These are phyloP conservation scores for Colletotrichum neosansevieriae DNA, from an alignment of 2,329 filamentous ascomycete genomes.

Conservation along the genomic window DNA sequence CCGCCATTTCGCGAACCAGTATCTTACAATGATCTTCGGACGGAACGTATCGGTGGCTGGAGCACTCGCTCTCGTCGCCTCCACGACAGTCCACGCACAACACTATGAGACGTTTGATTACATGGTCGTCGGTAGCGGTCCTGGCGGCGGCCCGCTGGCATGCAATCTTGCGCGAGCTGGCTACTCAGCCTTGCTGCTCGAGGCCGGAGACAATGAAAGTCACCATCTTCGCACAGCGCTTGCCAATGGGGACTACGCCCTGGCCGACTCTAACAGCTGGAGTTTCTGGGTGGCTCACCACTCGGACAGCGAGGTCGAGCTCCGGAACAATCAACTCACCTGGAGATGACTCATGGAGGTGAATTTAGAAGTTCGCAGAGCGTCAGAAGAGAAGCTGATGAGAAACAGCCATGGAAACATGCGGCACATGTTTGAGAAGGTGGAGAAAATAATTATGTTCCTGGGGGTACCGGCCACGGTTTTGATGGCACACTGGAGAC, in stretches of 20 bases:
- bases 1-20: too few species aligned
- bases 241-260: slow-evolving; percentile 39
- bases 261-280: slow-evolving; percentile 30
- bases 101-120: slow-evolving; percentile 60
- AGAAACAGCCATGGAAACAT: slow-evolving; percentile 48
- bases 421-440: slow-evolving; percentile 38
- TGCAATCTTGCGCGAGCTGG: slow-evolving; percentile 66
- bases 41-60: background rate
- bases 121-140: slow-evolving; percentile 68
- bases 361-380: background rate
- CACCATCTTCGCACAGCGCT: background rate
- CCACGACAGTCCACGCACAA: background rate
- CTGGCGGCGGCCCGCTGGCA: slow-evolving; percentile 66
- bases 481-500: slow-evolving; percentile 54
- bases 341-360: slow-evolving; percentile 63
- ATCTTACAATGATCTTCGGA: background rate
- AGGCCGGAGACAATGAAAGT: slow-evolving; percentile 61
- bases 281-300: slow-evolving; percentile 19
- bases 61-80: background rate
- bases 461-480: slow-evolving; percentile 55
- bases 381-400: background rate
- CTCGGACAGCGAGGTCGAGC: background rate
- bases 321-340: slow-evolving; percentile 50
- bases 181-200: slow-evolving; percentile 66
- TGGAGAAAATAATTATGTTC: slow-evolving; percentile 59